Conservation (phyloP, 345 rosid species). For the Gossypium herbaceum region DNA sequence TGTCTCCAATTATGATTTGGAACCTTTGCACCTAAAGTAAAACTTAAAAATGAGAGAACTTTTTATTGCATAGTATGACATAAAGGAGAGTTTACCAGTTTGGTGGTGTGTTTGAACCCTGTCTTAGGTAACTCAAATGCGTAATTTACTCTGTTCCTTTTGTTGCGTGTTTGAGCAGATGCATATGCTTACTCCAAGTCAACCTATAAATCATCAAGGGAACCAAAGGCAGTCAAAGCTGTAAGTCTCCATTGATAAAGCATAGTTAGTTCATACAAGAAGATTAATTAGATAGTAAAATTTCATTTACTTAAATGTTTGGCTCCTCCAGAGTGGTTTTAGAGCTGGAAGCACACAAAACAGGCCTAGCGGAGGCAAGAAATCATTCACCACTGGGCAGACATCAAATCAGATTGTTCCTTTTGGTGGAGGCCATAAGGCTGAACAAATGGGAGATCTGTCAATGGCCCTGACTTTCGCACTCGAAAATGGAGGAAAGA, state of each 20-base stretch:
- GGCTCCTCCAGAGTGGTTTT: conserved; percentile 38
- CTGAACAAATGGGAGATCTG: conserved; percentile 50
- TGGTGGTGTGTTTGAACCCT: background rate
- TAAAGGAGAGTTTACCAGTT: background rate
- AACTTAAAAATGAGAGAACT: background rate
- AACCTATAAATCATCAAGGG: conserved; percentile 48
- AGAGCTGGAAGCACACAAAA: conserved; percentile 26
- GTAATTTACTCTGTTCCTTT: conserved; percentile 8
- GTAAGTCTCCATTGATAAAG: conserved; percentile 38
- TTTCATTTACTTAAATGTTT: conserved; percentile 16
- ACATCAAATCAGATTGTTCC: conserved; percentile 52
- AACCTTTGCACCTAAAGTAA: background rate
- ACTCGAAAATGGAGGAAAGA: conserved; percentile 68
- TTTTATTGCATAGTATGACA: background rate
- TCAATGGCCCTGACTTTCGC: conserved; percentile 77
- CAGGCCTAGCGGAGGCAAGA: conserved; percentile 30
- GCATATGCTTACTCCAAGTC: conserved; percentile 43
- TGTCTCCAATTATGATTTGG: background rate
- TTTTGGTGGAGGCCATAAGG: conserved; percentile 37
- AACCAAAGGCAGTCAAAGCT: conserved; percentile 29
- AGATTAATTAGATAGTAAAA: conserved; percentile 2
- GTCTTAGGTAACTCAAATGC: background rate
- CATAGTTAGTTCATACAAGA: background rate
- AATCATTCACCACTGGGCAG: conserved; percentile 30
- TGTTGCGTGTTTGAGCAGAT: conserved; percentile 36